Evolutionary conservation across 768 basidiomycete species (phyloP).

Genomic region (Paxillus involutus): DNA sequence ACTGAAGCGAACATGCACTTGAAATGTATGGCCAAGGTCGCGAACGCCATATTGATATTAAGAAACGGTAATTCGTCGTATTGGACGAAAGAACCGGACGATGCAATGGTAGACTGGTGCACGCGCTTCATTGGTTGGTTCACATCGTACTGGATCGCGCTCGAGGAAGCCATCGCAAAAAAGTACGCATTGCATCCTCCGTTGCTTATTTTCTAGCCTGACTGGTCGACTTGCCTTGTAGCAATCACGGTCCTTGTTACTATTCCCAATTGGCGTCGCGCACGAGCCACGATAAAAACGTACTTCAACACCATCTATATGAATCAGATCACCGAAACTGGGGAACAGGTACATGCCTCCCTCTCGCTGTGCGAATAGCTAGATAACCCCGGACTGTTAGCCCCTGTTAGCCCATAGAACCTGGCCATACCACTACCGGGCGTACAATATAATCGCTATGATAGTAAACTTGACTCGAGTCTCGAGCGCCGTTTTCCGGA

Average conservation of each 20-base stretch:
- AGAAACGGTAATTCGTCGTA: constrained; percentile 46
- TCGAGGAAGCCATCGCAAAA: constrained; percentile 42
- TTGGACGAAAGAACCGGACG: constrained; percentile 56
- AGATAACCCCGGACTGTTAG: constrained; percentile 25
- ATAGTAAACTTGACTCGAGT: constrained; percentile 42
- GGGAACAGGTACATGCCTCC: constrained; percentile 49
- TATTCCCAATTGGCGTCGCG: constrained; percentile 60
- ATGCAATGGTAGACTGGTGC: constrained; percentile 49
- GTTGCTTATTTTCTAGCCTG: neutral
- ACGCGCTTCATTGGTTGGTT: constrained; percentile 57
- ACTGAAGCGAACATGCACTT: constrained; percentile 44
- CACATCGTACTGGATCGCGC: constrained; percentile 44
- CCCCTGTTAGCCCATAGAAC: constrained; percentile 62
- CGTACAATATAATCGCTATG: constrained; percentile 69
- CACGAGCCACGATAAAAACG: constrained; percentile 41
- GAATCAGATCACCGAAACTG: constrained; percentile 52
- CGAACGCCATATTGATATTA: constrained; percentile 51
- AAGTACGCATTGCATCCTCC: constrained; percentile 45
- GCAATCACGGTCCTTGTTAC: constrained; percentile 69
- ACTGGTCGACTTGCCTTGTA: constrained; percentile 19
- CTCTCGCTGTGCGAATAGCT: neutral
- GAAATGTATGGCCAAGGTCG: constrained; percentile 57
- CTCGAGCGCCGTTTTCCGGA: neutral
- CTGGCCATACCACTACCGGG: constrained; percentile 64
- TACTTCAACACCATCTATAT: constrained; percentile 54